Conservation (phyloP, 352 stramenopile genomes). For the Phytophthora tentaculata region DNA sequence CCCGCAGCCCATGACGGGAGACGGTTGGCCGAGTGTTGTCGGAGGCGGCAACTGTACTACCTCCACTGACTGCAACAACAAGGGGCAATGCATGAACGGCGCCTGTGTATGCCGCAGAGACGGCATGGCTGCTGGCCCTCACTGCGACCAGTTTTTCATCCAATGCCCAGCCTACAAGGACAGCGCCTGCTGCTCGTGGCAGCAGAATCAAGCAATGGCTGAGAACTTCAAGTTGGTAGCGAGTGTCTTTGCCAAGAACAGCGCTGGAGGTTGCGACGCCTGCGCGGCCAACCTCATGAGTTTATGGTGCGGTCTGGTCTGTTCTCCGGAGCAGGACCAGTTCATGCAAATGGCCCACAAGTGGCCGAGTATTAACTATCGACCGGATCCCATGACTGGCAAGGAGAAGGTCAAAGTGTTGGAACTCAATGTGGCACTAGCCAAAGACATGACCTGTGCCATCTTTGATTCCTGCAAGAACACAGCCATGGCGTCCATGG, state of each 20-base stretch:
- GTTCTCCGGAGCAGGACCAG: slow-evolving; percentile 72
- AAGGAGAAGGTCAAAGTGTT: slow-evolving; percentile 81
- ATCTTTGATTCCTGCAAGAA: slow-evolving; percentile 90
- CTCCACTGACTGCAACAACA: slow-evolving; percentile 62
- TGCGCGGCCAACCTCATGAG: slow-evolving; percentile 88
- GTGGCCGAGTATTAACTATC: slow-evolving; percentile 75
- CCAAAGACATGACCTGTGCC: slow-evolving; percentile 72
- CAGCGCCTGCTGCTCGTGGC: slow-evolving; percentile 87
- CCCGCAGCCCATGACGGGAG: slow-evolving; percentile 46
- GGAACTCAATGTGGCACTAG: slow-evolving; percentile 78
- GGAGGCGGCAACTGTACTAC: slow-evolving; percentile 63
- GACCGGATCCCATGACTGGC: slow-evolving; percentile 76
- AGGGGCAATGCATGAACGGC: slow-evolving; percentile 54
- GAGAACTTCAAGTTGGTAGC: slow-evolving; percentile 87
- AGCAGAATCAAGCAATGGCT: slow-evolving; percentile 90
- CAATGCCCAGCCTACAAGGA: slow-evolving; percentile 88
- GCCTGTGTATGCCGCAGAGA: slow-evolving; percentile 64
- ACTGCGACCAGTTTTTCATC: slow-evolving; percentile 76
- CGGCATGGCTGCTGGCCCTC: slow-evolving; percentile 72
- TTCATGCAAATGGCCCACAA: slow-evolving; percentile 76
- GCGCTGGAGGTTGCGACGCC: slow-evolving; percentile 74
- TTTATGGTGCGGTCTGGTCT: slow-evolving; percentile 88
- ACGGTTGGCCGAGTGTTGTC: slow-evolving; percentile 57
- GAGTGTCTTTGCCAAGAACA: slow-evolving; percentile 73
- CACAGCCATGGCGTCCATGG: slow-evolving; percentile 78